These are phyloP conservation scores for Closterium sp. DNA, from an alignment of 139 green algal species.

Conservation along the genomic window DNA sequence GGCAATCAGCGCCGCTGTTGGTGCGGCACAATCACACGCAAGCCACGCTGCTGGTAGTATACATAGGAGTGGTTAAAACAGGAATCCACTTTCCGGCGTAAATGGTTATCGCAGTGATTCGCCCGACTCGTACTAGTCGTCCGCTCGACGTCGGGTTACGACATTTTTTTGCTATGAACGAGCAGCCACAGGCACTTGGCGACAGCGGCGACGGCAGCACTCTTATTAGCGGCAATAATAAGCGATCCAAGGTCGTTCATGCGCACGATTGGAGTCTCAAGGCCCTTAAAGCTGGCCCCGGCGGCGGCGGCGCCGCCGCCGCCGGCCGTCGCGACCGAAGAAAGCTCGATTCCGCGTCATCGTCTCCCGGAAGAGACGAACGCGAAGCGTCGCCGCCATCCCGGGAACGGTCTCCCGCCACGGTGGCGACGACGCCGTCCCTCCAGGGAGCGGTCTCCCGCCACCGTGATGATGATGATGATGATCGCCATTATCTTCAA, in stretches of 20 bases:
- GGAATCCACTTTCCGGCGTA: no score
- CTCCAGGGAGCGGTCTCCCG: background rate
- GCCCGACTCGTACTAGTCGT: background rate
- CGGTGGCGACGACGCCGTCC: background rate
- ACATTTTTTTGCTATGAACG: background rate
- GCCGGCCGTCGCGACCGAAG: background rate
- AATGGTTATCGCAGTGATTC: background rate
- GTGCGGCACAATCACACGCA: no score
- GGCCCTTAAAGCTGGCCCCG: background rate
- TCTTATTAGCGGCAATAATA: background rate
- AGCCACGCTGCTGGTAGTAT: no score
- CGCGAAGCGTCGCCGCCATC: background rate
- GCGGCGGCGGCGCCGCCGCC: no score
- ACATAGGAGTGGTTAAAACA: no score
- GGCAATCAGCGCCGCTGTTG: no score
- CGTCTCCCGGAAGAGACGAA: background rate
- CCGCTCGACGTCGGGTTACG: background rate
- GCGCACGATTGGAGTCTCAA: background rate
- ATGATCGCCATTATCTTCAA: no score
- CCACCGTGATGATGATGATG: background rate
- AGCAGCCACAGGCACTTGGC: background rate
- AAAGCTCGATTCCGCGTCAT: background rate
- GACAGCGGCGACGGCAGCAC: background rate
- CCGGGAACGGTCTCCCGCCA: background rate
- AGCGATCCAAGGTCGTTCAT: background rate